Conservation (phyloP, 2,329 filamentous ascomycete species). For the Neopestalotiopsis sp. region DNA sequence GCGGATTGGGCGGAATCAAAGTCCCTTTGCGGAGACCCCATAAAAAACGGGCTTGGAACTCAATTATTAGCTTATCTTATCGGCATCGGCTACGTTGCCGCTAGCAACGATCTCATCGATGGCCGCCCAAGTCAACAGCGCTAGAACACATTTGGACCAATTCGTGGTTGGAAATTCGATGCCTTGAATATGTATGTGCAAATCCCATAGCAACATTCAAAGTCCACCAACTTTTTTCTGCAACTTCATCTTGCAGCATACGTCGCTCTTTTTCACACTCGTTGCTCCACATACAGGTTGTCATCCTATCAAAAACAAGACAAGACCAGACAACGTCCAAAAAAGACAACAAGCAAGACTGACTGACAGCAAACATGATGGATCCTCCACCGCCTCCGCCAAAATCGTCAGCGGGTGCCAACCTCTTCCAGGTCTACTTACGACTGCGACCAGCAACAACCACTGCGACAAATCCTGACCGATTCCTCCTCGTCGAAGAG, state of each 20-base stretch:
- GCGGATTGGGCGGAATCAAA: background rate
- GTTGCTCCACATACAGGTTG: background rate
- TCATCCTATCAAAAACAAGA: background rate
- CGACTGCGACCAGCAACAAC: slow-evolving; percentile 74
- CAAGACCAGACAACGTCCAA: background rate
- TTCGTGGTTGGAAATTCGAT: background rate
- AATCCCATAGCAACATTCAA: background rate
- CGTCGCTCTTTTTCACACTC: background rate
- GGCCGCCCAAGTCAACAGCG: slow-evolving; percentile 14
- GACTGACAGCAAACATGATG: slow-evolving; percentile 33
- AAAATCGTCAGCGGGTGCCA: slow-evolving; percentile 52
- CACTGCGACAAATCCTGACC: slow-evolving; percentile 55
- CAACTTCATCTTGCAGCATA: slow-evolving; percentile 1
- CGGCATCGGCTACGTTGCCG: slow-evolving; percentile 9
- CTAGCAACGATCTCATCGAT: slow-evolving; percentile 8
- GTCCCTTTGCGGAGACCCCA: background rate
- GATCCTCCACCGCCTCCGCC: slow-evolving; percentile 42
- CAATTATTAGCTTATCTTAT: slow-evolving; percentile 5
- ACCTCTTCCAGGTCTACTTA: slow-evolving; percentile 88
- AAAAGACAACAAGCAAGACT: slow-evolving; percentile 18
- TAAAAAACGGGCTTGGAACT: background rate
- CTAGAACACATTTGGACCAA: slow-evolving; percentile 6
- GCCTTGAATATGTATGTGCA: background rate
- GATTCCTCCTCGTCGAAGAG: slow-evolving; percentile 80
- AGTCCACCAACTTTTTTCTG: background rate